Evolutionary conservation across 768 basidiomycete genomes (phyloP), one percentile per base, ranked within the genome.

Genomic region (Cytidiella melzeri): DNA sequence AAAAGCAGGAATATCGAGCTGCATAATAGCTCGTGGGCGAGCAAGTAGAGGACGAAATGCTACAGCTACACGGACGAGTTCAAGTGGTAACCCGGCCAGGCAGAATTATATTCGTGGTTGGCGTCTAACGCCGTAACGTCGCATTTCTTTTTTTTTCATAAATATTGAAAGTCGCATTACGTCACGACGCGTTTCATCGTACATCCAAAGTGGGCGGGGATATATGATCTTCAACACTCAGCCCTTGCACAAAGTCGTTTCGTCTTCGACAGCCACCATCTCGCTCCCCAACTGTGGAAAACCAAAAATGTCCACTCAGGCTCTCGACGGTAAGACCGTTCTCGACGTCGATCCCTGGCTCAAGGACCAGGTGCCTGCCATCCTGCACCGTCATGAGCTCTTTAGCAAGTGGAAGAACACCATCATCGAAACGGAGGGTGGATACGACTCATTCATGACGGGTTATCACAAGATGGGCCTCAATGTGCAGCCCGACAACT

Each of bases 391-490:
- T 53, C 74, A 91, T 65, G 79, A 82, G 47, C 62, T 66, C 26
- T 91, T 82, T 69, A 75, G 77, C 50, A 73, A 78, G 58, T 90
- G 87, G 87, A 90, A 86, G 59, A 76, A 84, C 57, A 73, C 69
- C 40, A 88, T 96, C 59, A 75, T 85, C 20, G 59, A 77, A 42
- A 67, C 81, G 55, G 94, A 98, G 70, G 92, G 92, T 43, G 95
- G 96, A 18, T 78, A 82, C 55, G 85, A 84, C 48, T 60, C 64
- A n/a, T 87, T 87, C 65, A 84, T 87, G 5, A 78, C 83, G 61
- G 90, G 90, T 2, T 94, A 90, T 67, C 73, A 80, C 54, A 80
- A 74, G 58, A 82, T 81, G 62, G 95, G 95, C 28, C 73, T 99
- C 58, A 83, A 87, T 50, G 77, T 91, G 37, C 73, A 72, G 36